Evolutionary conservation across 148 eudicot genomes (phyloP).

Genomic region (Agrostemma githago): DNA sequence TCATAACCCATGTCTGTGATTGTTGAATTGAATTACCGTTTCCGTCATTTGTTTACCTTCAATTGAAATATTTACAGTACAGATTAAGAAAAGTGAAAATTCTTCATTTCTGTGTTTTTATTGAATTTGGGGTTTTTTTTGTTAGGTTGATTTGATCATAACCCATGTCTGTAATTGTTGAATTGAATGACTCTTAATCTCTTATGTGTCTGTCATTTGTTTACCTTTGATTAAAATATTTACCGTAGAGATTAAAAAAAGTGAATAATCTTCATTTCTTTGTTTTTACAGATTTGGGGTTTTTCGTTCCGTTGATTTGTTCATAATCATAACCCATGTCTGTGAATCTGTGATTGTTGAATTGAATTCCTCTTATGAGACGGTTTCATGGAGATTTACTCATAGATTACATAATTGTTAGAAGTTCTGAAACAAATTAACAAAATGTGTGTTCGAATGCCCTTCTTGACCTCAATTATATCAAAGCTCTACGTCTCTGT

Average conservation of each 20-base stretch:
- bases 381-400: too few relatives aligned
- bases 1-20: background rate
- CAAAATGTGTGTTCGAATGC: background rate
- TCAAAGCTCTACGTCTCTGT: background rate
- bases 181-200: background rate
- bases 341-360: too few relatives aligned
- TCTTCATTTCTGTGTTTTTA: background rate
- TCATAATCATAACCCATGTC: too few relatives aligned
- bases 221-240: background rate
- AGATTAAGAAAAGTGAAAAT: too few relatives aligned
- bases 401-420: background rate
- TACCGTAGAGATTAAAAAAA: background rate
- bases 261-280: too few relatives aligned
- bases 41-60: too few relatives aligned
- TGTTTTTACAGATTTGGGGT: too few relatives aligned
- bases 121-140: background rate
- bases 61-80: too few relatives aligned
- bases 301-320: too few relatives aligned
- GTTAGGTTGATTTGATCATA: background rate
- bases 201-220: background rate
- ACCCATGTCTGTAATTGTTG: background rate
- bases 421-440: background rate
- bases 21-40: background rate
- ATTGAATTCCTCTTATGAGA: too few relatives aligned
- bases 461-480: background rate